A percentile compares a stretch with the other conserved stretches of the same genome.
phyloP scores from a whole-genome alignment of 441 rosid genomes.

The Pelargonium australe region DNA sequence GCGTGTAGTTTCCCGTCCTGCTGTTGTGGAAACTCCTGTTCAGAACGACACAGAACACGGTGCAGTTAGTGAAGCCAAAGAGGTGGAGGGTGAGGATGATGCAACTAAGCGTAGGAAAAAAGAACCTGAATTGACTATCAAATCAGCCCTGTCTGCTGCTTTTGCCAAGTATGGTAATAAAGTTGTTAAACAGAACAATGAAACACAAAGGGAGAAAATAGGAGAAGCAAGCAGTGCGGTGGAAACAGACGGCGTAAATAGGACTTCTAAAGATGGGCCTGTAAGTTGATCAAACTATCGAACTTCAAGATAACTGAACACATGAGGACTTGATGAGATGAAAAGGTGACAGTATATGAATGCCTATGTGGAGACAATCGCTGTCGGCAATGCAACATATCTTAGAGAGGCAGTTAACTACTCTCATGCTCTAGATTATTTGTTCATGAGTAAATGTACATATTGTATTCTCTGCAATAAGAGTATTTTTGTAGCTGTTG shows the following conservation, averaged over 20 bases:
- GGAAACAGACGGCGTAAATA: slow-evolving; percentile 23
- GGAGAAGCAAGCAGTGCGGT: slow-evolving; percentile 33
- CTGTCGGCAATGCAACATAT: not conserved
- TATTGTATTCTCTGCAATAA: not conserved
- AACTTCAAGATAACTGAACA: slow-evolving; percentile 6
- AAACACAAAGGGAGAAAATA: slow-evolving; percentile 24
- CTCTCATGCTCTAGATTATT: not conserved
- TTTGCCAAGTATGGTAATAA: slow-evolving; percentile 58
- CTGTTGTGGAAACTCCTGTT: slow-evolving; percentile 38
- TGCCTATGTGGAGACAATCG: not conserved
- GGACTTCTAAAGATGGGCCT: slow-evolving; percentile 16
- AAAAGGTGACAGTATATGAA: not conserved
- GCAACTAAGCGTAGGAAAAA: slow-evolving; percentile 46
- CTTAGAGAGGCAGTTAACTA: not conserved
- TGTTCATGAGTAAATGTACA: not conserved
- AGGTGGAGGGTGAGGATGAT: slow-evolving; percentile 38
- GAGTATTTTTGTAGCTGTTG: slow-evolving; percentile 1
- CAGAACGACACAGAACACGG: slow-evolving; percentile 32
- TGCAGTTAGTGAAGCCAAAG: slow-evolving; percentile 35
- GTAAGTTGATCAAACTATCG: slow-evolving; percentile 16
- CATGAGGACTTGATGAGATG: not conserved
- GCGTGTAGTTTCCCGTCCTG: slow-evolving; percentile 46
- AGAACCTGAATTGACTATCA: slow-evolving; percentile 56
- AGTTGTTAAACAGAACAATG: slow-evolving; percentile 33
- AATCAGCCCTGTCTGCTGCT: slow-evolving; percentile 72